Conservation (phyloP, 495 filamentous ascomycete species). For the Massariosphaeria phaeospora region DNA sequence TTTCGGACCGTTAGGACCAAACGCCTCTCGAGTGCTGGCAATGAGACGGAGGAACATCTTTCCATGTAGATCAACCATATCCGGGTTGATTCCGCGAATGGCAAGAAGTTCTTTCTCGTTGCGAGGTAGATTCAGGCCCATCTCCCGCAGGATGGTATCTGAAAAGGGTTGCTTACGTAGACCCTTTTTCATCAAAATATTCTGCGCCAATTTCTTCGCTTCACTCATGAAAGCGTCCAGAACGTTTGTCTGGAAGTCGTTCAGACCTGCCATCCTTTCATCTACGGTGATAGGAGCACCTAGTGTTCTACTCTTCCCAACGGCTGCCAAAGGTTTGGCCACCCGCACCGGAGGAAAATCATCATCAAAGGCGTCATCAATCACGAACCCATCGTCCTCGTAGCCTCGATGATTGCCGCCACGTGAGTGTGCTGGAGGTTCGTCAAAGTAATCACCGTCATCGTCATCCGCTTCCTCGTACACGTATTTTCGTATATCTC, state of each 20-base stretch:
- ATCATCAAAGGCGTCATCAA: conserved; percentile 44
- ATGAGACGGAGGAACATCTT: conserved; percentile 61
- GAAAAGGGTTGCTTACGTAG: conserved; percentile 67
- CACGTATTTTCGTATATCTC: conserved; percentile 41
- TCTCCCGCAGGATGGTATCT: conserved; percentile 71
- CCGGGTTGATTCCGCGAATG: conserved; percentile 64
- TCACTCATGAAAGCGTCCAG: conserved; percentile 59
- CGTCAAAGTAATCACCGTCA: conserved; percentile 37
- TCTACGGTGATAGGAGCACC: conserved; percentile 73
- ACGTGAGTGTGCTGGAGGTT: background rate
- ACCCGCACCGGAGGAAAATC: conserved; percentile 59
- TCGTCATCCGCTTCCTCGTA: conserved; percentile 39
- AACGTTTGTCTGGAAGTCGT: conserved; percentile 57
- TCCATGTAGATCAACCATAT: conserved; percentile 69
- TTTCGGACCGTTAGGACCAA: conserved; percentile 46
- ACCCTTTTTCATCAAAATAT: conserved; percentile 58
- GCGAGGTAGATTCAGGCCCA: conserved; percentile 74
- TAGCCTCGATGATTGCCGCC: background rate
- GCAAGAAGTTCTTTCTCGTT: conserved; percentile 53
- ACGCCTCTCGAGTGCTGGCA: conserved; percentile 50
- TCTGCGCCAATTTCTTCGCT: conserved; percentile 61
- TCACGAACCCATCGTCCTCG: conserved; percentile 12
- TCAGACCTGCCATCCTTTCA: conserved; percentile 54
- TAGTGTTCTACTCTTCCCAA: conserved; percentile 42
- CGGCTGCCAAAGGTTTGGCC: conserved; percentile 35